Evolutionary conservation across 2,329 filamentous ascomycete genomes (phyloP).

Genomic region (Didymella arachidicola): DNA sequence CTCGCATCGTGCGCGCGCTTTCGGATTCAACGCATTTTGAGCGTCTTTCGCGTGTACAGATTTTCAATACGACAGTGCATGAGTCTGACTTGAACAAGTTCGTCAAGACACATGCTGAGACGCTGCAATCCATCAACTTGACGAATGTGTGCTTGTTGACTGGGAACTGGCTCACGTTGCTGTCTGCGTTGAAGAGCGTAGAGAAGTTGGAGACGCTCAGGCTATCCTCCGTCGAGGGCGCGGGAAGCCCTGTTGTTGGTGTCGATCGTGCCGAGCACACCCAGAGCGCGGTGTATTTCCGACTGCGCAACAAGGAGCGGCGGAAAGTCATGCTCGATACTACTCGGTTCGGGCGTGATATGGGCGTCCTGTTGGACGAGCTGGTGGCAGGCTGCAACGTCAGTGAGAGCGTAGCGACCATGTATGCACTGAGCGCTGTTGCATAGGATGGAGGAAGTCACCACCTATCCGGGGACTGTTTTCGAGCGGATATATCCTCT

Average conservation of each 20-base stretch:
- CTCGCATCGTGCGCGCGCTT: slow-evolving; percentile 29
- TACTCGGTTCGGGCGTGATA: slow-evolving; percentile 1
- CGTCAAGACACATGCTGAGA: slow-evolving; percentile 23
- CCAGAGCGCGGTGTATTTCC: background rate
- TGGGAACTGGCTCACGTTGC: slow-evolving; percentile 29
- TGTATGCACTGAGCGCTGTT: background rate
- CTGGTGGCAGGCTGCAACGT: slow-evolving; percentile 8
- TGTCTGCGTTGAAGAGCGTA: slow-evolving; percentile 17
- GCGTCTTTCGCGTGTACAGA: slow-evolving; percentile 24
- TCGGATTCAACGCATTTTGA: slow-evolving; percentile 22
- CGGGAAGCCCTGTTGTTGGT: background rate
- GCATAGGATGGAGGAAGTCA: no score
- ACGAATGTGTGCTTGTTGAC: slow-evolving; percentile 23
- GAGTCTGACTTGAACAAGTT: slow-evolving; percentile 28
- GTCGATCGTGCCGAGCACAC: background rate
- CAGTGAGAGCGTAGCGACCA: background rate
- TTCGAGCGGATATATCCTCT: no score
- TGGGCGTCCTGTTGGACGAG: slow-evolving; percentile 22
- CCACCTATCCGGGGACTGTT: no score
- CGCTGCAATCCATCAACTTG: slow-evolving; percentile 26
- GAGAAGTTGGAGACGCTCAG: slow-evolving; percentile 15
- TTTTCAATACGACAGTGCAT: slow-evolving; percentile 28
- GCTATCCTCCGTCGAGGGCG: slow-evolving; percentile 17
- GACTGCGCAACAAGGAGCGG: slow-evolving; percentile 3
- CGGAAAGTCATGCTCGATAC: slow-evolving; percentile 18